Percentiles rank a stretch among this genome's conserved stretches.
Conservation (phyloP, 768 basidiomycete species). For the Boletus tylopilopsis region DNA sequence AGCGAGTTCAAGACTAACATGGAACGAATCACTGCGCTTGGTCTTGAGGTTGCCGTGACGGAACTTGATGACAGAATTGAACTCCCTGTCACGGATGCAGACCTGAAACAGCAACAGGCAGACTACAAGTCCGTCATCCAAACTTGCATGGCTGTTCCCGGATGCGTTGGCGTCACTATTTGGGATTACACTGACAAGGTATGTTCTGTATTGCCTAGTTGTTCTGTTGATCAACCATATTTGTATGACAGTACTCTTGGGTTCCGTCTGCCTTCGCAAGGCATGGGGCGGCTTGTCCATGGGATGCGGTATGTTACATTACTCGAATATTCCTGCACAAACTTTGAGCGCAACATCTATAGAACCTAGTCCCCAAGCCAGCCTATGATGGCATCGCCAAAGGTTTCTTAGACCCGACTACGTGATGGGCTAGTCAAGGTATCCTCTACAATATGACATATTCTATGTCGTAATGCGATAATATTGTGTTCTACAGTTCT, state of each 20-base stretch:
- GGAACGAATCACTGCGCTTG: slow-evolving; percentile 51
- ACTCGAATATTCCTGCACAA: neutral
- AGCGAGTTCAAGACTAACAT: slow-evolving; percentile 44
- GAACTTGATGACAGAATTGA: slow-evolving; percentile 65
- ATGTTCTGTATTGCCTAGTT: neutral
- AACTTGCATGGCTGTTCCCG: slow-evolving; percentile 44
- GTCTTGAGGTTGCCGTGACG: slow-evolving; percentile 65
- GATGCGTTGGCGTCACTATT: slow-evolving; percentile 36
- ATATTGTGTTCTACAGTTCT: too few species aligned
- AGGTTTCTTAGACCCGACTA: slow-evolving; percentile 4
- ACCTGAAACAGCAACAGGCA: slow-evolving; percentile 49
- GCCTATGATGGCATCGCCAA: slow-evolving; percentile 11
- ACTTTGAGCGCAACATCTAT: neutral
- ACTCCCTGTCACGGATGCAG: slow-evolving; percentile 42
- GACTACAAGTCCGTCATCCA: slow-evolving; percentile 55
- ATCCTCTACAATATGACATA: too few species aligned
- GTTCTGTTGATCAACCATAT: slow-evolving; percentile 7
- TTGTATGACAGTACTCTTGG: slow-evolving; percentile 15
- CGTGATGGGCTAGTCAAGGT: neutral
- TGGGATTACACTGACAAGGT: slow-evolving; percentile 43
- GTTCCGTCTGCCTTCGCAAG: slow-evolving; percentile 5
- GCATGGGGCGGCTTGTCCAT: slow-evolving; percentile 16
- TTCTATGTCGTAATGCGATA: neutral
- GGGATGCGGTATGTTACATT: slow-evolving; percentile 10
- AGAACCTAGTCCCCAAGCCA: slow-evolving; percentile 16